Conservation (phyloP, 108 stramenopile genomes). For the Cyclostephanos tholiformis region DNA sequence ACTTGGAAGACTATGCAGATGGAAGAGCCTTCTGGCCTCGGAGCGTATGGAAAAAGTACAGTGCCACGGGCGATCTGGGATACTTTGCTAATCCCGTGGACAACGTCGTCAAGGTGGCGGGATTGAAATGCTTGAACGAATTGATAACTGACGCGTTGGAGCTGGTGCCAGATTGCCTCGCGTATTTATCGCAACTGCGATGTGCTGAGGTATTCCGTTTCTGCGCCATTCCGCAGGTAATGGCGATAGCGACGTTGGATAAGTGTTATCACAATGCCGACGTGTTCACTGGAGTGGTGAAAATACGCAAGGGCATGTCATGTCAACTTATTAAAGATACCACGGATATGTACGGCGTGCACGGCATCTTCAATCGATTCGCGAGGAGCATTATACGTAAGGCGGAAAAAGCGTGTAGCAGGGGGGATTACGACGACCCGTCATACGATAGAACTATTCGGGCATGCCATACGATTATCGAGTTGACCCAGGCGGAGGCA, state of each 20-base stretch:
- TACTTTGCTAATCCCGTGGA: conserved; percentile 80
- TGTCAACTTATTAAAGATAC: conserved; percentile 80
- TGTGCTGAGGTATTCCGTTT: conserved; percentile 94
- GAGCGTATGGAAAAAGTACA: conserved; percentile 91
- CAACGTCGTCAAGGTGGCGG: conserved; percentile 43
- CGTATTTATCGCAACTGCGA: conserved; percentile 85
- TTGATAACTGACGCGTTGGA: conserved; percentile 97
- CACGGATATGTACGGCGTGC: conserved; percentile 73
- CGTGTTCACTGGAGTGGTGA: conserved; percentile 98
- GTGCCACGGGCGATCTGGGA: conserved; percentile 76
- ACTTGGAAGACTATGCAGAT: conserved; percentile 99
- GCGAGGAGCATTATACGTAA: conserved; percentile 57
- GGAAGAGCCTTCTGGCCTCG: conserved; percentile 99
- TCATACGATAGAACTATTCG: conserved; percentile 73
- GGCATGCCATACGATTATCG: conserved; percentile 46
- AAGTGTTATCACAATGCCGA: conserved; percentile 91
- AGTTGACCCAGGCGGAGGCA: background rate
- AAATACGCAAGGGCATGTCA: conserved; percentile 90
- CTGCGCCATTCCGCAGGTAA: conserved; percentile 99
- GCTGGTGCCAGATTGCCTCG: conserved; percentile 92
- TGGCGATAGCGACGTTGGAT: conserved; percentile 99
- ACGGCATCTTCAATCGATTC: conserved; percentile 70
- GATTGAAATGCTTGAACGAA: conserved; percentile 91
- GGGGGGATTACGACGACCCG: conserved; percentile 67
- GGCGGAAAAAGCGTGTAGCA: conserved; percentile 50